Conservation (phyloP, 179 eudicot genomes). For the Sideroxylon spinosum region DNA sequence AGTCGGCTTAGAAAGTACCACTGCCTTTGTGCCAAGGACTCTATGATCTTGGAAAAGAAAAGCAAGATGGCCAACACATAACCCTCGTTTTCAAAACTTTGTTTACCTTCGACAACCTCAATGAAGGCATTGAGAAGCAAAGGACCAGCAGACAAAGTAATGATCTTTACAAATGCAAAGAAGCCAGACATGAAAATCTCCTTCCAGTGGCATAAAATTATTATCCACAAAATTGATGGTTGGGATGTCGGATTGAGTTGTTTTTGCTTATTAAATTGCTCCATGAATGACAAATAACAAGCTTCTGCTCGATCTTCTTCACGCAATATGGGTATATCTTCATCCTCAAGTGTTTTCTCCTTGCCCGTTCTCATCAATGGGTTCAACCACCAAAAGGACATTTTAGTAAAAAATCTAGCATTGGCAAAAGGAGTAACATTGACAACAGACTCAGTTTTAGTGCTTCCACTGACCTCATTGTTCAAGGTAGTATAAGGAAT, state of each 20-base stretch:
- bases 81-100: conserved; percentile 30
- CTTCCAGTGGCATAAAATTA: conserved; percentile 34
- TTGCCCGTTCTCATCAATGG: conserved; percentile 40
- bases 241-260: conserved; percentile 11
- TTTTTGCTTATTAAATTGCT: conserved; percentile 25
- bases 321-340: conserved; percentile 38
- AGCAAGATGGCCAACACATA: conserved; percentile 28
- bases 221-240: conserved; percentile 28
- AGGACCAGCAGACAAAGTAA: conserved; percentile 38
- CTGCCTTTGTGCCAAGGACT: conserved; percentile 43
- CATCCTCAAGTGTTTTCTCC: conserved; percentile 38
- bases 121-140: conserved; percentile 41
- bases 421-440: conserved; percentile 30
- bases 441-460: conserved; percentile 18
- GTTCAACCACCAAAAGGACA: conserved; percentile 53
- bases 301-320: conserved; percentile 35
- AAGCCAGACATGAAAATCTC: conserved; percentile 33
- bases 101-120: conserved; percentile 36
- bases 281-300: conserved; percentile 32
- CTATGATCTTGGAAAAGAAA: conserved; percentile 31
- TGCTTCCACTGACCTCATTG: conserved; percentile 6
- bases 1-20: conserved; percentile 44
- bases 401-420: conserved; percentile 33
- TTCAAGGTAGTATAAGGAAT: conserved; percentile 26
- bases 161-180: conserved; percentile 33